Base-by-base conservation (phyloP, 176 grass and related monocot species). In the Phoenix roebelenii region DNA sequence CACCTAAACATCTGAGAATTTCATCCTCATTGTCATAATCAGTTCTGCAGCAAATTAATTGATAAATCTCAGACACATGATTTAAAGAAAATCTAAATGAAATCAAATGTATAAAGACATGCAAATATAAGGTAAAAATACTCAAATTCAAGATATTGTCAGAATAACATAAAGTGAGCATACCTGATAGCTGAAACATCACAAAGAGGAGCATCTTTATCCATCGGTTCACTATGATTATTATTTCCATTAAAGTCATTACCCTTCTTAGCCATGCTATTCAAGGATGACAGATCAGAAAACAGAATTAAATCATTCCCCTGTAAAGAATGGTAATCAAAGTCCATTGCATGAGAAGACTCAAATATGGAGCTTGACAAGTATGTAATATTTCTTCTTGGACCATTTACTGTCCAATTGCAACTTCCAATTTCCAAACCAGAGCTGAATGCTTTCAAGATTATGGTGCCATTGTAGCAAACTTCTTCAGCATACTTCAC, bases 361-460 rank as follows among this genome's bases (percentile, higher is more conserved):
- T 79, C 74, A 74, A 88, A 96, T 63, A 96, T 50, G 18, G 81
- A 85, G 76, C 80, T 78, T 65, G 92, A 75, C 72, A 96, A 61
- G 68, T 85, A 90, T 49, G 72, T 53, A 69, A 88, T 57, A 65
- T 72, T 82, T 77, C 72, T 74, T 71, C 79, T 87, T 59, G 78
- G 83, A 70, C 78, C 73, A 73, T 81, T 74, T 77, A 96, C 83
- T 49, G 62, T 66, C 92, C 92, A 96, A 57, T 77, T 76, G 75
- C 83, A 96, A 58, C 79, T 90, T 53, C 92, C 92, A 70, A 96
- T 85, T 67, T 96, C 92, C 63, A 90, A 75, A 18, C 92, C 92
- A 58, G 92, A 97, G 71, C 92, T 97, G 66, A 70, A 84, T 55
- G 87, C 80, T 72, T 85, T 97, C 71, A 97, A 67, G 39, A 85